These are phyloP conservation scores for Stropharia rugosoannulata DNA, from an alignment of 768 basidiomycete genomes.

Conservation along the genomic window DNA sequence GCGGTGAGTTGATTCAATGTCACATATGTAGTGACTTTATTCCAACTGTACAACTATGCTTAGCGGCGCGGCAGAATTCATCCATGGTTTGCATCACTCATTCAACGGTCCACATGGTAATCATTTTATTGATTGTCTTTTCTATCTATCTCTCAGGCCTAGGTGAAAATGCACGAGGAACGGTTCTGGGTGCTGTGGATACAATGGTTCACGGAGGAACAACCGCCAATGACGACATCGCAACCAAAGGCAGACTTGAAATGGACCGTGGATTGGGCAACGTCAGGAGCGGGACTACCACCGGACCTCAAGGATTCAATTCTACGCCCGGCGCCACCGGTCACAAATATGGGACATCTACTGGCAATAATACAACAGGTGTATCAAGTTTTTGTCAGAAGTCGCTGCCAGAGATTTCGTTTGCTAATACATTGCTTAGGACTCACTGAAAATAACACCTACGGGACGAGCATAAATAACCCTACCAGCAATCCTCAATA, in stretches of 20 bases:
- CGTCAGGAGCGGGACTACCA: constrained; percentile 13
- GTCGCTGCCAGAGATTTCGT: no score
- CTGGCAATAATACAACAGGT: neutral
- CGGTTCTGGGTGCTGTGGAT: constrained; percentile 39
- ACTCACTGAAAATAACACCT: neutral
- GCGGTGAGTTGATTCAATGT: constrained; percentile 18
- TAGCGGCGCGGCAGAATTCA: constrained; percentile 32
- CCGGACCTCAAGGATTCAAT: neutral
- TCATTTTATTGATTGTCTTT: neutral
- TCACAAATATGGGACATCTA: neutral
- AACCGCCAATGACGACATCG: constrained; percentile 33
- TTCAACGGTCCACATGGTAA: neutral
- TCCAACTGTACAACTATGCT: neutral
- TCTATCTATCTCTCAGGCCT: constrained; percentile 26
- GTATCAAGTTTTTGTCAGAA: no score
- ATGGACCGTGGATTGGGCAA: constrained; percentile 36
- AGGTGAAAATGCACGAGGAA: constrained; percentile 45
- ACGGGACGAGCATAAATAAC: neutral
- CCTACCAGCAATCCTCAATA: neutral
- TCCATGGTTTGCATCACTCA: constrained; percentile 30
- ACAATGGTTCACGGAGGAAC: constrained; percentile 24
- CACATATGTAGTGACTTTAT: neutral
- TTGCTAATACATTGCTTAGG: no score
- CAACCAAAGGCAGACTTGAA: constrained; percentile 36
- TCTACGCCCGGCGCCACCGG: neutral